Evolutionary conservation across 2,329 filamentous ascomycete species (phyloP), one percentile per base, ranked within the genome.

Genomic region (Pseudogymnoascus verrucosus): DNA sequence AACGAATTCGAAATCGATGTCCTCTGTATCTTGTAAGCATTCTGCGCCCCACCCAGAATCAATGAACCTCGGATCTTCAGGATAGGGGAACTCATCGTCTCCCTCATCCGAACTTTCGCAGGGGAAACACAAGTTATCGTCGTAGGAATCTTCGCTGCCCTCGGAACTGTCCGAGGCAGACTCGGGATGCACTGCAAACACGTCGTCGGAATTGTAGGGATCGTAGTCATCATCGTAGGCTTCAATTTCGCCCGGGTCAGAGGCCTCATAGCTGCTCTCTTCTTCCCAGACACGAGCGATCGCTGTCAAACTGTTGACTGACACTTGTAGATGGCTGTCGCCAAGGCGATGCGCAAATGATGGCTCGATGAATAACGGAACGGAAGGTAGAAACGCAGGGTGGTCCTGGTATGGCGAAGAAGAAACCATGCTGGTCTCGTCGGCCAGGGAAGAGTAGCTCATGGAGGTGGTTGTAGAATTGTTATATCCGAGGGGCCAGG

Each of bases 1-100:
- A 66, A 99, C 95, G 78, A 98, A 98, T 76, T 98, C 93, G 80
- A 99, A 98, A 82, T 99, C 95, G 77, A 99, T 99, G 73, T 99
- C 95, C 84, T 99, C 95, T 98, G 81, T 76, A 77, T 88, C 83
- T 83, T 85, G 89, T 96, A 92, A 96, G 91, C 88, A 89, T 80
- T 90, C 84, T 78, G 83, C 83, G 76, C 82, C 86, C 88, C 87
- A 93, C 65, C 86, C 88, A 70, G 84, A 86, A 75, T 90, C 86
- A 80, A 89, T 76, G 76, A 85, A 89, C 77, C 81, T 81, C 65
- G 82, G 74, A 72, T 89, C 81, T 74, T 80, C 74, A 76, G 72
- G 71, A 66, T 68, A 72, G 68, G 70, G 78, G 77, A 75, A 81
- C 77, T 73, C 76, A 80, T 80, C 80, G 75, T 84, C 80, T 79